These are phyloP conservation scores for Populus tremula DNA, from an alignment of 345 rosid species.

Conservation along the genomic window DNA sequence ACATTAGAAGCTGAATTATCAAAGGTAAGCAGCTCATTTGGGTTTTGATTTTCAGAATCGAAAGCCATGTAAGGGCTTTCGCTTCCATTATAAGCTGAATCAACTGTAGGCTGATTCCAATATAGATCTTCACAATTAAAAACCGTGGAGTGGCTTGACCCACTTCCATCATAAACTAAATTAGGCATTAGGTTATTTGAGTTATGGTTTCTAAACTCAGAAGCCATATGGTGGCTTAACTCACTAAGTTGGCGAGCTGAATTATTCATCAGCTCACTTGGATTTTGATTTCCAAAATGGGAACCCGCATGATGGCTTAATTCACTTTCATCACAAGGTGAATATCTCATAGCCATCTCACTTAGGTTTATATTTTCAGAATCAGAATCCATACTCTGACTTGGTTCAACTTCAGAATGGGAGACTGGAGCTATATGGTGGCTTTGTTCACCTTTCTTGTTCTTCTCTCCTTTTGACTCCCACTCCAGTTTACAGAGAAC, in stretches of 20 bases:
- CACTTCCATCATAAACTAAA: background rate
- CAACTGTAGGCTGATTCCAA: background rate
- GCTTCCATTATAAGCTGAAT: background rate
- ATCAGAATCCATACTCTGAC: background rate
- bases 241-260: background rate
- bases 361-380: background rate
- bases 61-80: background rate
- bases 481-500: conserved; percentile 33
- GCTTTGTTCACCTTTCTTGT: background rate
- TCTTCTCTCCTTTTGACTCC: conserved; percentile 2
- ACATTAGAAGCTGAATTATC: no score
- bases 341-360: background rate
- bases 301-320: background rate
- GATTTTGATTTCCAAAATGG: conserved; percentile 3
- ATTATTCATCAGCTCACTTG: background rate
- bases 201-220: background rate
- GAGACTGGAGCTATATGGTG: background rate
- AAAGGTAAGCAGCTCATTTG: no score
- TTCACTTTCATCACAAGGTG: background rate
- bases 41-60: background rate
- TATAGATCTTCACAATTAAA: background rate
- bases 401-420: background rate
- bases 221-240: background rate
- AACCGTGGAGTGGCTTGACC: background rate
- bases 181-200: background rate